Percentiles rank a stretch among this genome's conserved stretches.
phyloP scores from a whole-genome alignment of 2,329 filamentous ascomycete species.

The Xylaria sp. region DNA sequence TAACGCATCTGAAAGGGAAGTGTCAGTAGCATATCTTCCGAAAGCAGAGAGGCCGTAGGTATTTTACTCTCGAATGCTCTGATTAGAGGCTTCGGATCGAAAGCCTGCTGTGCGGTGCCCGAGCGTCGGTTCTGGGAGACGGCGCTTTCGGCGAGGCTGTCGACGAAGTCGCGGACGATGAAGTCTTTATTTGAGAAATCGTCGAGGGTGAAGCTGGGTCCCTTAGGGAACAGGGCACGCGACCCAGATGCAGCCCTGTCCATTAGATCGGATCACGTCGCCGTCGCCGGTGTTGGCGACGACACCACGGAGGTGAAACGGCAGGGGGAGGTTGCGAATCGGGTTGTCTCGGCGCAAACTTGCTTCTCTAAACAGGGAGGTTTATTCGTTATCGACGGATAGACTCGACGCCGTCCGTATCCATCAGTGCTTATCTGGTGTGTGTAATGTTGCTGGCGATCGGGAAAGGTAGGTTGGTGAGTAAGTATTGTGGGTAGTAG shows the following conservation, averaged over 20 bases:
- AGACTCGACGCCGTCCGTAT: conserved; percentile 3
- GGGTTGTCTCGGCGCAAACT: background rate
- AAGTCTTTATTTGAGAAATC: conserved; percentile 93
- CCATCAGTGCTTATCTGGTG: conserved; percentile 3
- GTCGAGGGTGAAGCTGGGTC: conserved; percentile 86
- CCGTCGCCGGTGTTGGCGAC: conserved; percentile 31
- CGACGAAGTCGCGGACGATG: conserved; percentile 97
- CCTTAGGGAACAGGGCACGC: conserved; percentile 78
- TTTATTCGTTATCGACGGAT: conserved; percentile 10
- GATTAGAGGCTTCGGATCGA: conserved; percentile 97
- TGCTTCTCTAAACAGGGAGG: background rate
- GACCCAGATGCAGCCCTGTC: conserved; percentile 61
- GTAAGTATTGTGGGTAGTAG: too few relatives aligned
- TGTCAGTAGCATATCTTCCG: conserved; percentile 48
- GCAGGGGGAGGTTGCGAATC: conserved; percentile 1
- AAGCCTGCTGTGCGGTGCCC: conserved; percentile 70
- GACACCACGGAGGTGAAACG: conserved; percentile 42
- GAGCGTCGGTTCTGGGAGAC: conserved; percentile 85
- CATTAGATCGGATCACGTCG: conserved; percentile 50
- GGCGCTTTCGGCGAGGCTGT: conserved; percentile 87
- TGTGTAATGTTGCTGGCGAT: background rate
- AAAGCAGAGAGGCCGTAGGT: conserved; percentile 15
- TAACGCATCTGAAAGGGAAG: conserved; percentile 63
- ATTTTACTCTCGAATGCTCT: conserved; percentile 84
- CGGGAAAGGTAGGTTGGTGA: background rate